These are phyloP conservation scores for Arthrobotrys entomopaga DNA, from an alignment of 2,329 filamentous ascomycete species.

Conservation along the genomic window DNA sequence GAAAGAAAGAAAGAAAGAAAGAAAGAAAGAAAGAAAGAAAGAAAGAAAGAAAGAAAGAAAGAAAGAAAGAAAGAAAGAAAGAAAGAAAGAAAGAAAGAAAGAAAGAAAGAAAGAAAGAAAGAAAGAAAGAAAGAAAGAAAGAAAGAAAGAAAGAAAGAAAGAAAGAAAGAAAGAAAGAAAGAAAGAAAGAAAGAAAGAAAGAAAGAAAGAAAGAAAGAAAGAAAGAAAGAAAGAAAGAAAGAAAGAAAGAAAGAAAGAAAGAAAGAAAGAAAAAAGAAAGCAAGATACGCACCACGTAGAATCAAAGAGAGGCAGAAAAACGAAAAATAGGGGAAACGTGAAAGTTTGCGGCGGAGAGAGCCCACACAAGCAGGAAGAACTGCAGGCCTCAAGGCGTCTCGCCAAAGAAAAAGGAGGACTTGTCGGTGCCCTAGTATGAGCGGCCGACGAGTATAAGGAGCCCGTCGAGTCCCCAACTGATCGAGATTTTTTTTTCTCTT, in stretches of 20 bases:
- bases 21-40: conserved; percentile 6
- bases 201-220: not conserved
- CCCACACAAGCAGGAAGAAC: not conserved
- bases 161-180: conserved; percentile 8
- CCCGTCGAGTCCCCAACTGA: conserved; percentile 47
- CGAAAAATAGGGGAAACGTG: conserved; percentile 7
- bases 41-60: too few species aligned
- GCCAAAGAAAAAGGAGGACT: conserved; percentile 9
- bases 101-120: not conserved
- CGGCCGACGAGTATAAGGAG: conserved; percentile 52
- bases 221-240: not conserved
- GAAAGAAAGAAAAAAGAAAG: too few species aligned
- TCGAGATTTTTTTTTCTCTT: conserved; percentile 38
- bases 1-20: not conserved
- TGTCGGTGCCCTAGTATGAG: conserved; percentile 12
- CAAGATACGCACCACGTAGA: too few species aligned
- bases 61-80: conserved; percentile 1
- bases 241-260: too few species aligned
- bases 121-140: conserved; percentile 1
- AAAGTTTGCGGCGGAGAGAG: conserved; percentile 49
- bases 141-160: not conserved
- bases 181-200: too few species aligned
- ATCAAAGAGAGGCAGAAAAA: conserved; percentile 5
- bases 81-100: not conserved
- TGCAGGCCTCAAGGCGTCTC: conserved; percentile 26